These are phyloP conservation scores for Umbilicaria muhlenbergii DNA, from an alignment of 495 filamentous ascomycete species.

Conservation along the genomic window DNA sequence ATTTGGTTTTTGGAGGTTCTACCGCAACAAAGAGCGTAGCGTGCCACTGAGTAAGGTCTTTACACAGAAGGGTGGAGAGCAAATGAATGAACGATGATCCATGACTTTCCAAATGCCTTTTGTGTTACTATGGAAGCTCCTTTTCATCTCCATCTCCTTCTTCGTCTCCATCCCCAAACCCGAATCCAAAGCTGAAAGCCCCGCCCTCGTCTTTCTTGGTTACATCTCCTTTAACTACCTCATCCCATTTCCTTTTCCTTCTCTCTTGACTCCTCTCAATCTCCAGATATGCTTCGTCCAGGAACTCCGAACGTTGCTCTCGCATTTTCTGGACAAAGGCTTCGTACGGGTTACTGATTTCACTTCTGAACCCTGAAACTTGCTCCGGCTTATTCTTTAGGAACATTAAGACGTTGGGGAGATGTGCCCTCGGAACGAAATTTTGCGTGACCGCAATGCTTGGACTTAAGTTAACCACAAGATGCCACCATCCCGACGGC, in stretches of 20 bases:
- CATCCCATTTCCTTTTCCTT: constrained; percentile 79
- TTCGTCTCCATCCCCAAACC: constrained; percentile 52
- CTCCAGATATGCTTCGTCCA: constrained; percentile 47
- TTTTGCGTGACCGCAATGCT: constrained; percentile 92
- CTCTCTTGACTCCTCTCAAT: constrained; percentile 42
- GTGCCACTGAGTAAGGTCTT: constrained; percentile 50
- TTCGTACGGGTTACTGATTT: constrained; percentile 57
- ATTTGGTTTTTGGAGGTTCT: constrained; percentile 62
- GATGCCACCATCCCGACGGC: constrained; percentile 89
- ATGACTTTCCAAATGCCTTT: not conserved
- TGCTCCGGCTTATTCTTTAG: constrained; percentile 68
- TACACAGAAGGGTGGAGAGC: too few relatives aligned
- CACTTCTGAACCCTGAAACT: constrained; percentile 68
- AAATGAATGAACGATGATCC: too few relatives aligned
- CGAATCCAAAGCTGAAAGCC: constrained; percentile 77
- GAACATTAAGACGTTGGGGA: constrained; percentile 65
- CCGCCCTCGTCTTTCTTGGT: constrained; percentile 26
- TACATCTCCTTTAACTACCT: constrained; percentile 38
- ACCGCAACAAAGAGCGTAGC: constrained; percentile 68
- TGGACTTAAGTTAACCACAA: constrained; percentile 75
- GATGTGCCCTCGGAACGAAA: constrained; percentile 69
- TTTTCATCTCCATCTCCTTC: constrained; percentile 43
- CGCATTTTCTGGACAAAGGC: constrained; percentile 59
- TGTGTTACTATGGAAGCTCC: constrained; percentile 29
- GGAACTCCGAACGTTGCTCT: constrained; percentile 43